Evolutionary conservation across 352 stramenopile genomes (phyloP).

Genomic region (Plasmopara muralis): DNA sequence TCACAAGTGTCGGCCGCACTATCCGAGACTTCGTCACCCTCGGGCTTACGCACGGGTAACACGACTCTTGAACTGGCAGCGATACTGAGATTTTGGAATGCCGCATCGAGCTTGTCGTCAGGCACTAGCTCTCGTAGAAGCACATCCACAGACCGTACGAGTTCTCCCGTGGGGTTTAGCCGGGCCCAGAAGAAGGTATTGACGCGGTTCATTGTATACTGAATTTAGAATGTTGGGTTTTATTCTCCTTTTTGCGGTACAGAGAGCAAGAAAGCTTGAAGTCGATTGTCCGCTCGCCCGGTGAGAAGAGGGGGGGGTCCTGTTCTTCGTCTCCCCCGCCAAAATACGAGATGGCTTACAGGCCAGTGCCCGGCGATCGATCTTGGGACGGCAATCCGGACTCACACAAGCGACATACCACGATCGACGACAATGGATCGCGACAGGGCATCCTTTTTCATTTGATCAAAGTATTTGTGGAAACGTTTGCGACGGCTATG

Average conservation of each 20-base stretch:
- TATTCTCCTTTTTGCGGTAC: conserved; percentile 11
- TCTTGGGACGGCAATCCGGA: conserved; percentile 23
- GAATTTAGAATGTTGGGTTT: not conserved
- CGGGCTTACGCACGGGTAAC: conserved; percentile 18
- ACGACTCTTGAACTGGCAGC: conserved; percentile 17
- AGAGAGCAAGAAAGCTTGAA: conserved; percentile 9
- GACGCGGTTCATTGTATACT: conserved; percentile 43
- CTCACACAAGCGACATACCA: conserved; percentile 20
- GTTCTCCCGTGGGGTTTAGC: conserved; percentile 61
- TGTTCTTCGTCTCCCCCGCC: conserved; percentile 13
- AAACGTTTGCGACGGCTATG: no score
- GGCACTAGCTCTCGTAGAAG: conserved; percentile 51
- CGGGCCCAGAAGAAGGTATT: conserved; percentile 81
- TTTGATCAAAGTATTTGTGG: no score
- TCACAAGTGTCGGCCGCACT: conserved; percentile 21
- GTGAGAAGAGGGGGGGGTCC: conserved; percentile 1
- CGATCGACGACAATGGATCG: conserved; percentile 13
- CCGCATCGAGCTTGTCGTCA: conserved; percentile 47
- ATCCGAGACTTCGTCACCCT: conserved; percentile 17
- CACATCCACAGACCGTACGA: conserved; percentile 64
- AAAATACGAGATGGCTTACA: conserved; percentile 27
- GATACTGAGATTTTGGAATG: conserved; percentile 43
- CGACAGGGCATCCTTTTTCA: not conserved
- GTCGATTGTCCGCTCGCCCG: not conserved
- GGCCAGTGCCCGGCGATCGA: conserved; percentile 16